A percentile compares a stretch with the other conserved stretches of the same genome.
Conservation (phyloP, 805 yeast genomes). For the Suhomyces pyralidae region DNA sequence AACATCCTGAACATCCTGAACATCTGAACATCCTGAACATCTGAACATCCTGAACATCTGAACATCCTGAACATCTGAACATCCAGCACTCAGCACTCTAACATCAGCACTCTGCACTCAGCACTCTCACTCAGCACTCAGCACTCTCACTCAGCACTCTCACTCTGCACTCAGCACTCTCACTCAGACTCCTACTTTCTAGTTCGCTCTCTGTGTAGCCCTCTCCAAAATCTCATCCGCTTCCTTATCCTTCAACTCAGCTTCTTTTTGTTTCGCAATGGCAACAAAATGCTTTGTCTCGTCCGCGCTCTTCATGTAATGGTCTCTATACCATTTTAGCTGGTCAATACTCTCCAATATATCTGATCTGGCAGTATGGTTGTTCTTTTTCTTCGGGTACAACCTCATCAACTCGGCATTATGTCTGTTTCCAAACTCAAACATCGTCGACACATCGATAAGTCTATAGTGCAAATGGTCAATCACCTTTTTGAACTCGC, state of each 20-base stretch:
- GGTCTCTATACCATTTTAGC: conserved; percentile 68
- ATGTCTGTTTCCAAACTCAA: conserved; percentile 78
- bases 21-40: no score
- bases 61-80: no score
- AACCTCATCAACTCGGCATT: conserved; percentile 57
- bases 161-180: no score
- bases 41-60: no score
- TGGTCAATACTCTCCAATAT: conserved; percentile 87
- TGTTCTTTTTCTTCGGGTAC: conserved; percentile 61
- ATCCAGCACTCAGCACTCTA: no score
- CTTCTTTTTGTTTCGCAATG: background rate
- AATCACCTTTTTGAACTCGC: conserved; percentile 77
- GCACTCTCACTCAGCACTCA: no score
- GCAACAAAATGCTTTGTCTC: conserved; percentile 12
- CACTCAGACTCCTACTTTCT: no score
- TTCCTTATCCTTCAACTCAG: no score
- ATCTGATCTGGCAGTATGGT: conserved; percentile 87
- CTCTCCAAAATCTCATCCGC: background rate
- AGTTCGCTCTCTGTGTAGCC: background rate
- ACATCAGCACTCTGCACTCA: no score
- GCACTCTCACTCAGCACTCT: no score
- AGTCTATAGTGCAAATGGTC: conserved; percentile 67
- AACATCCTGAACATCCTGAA: no score
- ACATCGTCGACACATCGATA: conserved; percentile 83
- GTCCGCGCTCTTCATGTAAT: conserved; percentile 47